Conservation (phyloP, 2,329 filamentous ascomycete species). For the Daldinia sp. region DNA sequence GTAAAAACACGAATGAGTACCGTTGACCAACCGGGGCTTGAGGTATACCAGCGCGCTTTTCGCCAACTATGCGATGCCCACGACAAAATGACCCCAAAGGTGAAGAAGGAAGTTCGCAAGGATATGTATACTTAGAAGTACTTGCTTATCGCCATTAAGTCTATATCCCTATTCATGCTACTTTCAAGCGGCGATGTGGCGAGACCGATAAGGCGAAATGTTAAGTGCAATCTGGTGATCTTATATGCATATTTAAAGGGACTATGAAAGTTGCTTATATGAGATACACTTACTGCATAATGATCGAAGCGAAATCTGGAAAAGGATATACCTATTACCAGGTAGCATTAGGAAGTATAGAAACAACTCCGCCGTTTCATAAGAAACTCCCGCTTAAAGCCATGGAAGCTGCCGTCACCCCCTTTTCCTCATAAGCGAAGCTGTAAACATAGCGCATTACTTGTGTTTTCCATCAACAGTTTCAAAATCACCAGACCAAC, state of each 20-base stretch:
- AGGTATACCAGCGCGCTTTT: neutral
- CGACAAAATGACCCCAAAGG: neutral
- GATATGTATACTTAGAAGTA: neutral
- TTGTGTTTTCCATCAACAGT: too few species aligned
- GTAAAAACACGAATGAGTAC: neutral
- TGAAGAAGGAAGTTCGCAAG: neutral
- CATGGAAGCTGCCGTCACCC: too few species aligned
- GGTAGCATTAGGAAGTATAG: neutral
- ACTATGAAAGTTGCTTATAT: neutral
- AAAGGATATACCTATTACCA: neutral
- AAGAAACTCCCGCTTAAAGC: neutral
- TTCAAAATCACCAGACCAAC: too few species aligned
- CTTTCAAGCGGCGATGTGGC: neutral
- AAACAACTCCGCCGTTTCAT: neutral
- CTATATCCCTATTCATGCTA: neutral
- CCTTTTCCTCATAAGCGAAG: too few species aligned
- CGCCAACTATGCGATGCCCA: neutral
- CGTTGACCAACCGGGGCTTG: neutral
- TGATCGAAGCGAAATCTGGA: neutral
- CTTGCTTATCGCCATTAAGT: neutral
- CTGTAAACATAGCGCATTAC: too few species aligned
- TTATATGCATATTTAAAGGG: slow-evolving; percentile 7
- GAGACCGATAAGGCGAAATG: neutral
- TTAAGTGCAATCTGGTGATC: neutral
- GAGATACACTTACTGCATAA: neutral